Conservation (phyloP, 352 stramenopile genomes). For the Elongisporangium prolatum region DNA sequence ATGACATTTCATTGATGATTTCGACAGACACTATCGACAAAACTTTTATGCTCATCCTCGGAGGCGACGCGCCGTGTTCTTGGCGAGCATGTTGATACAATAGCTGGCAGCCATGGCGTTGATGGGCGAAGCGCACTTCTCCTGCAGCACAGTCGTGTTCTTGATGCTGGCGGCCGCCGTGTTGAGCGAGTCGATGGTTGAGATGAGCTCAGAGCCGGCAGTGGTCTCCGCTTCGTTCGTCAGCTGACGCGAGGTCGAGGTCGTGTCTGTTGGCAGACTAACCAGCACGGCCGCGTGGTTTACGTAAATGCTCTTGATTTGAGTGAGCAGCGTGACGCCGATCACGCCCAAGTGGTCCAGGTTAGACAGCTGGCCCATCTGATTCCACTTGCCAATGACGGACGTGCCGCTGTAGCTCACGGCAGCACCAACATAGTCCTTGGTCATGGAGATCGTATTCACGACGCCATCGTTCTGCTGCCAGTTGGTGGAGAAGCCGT, state of each 20-base stretch:
- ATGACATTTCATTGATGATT: too few relatives aligned
- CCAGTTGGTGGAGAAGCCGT: conserved; percentile 25
- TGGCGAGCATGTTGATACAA: conserved; percentile 23
- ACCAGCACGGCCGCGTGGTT: conserved; percentile 21
- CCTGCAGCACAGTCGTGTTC: conserved; percentile 27
- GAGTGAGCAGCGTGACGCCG: conserved; percentile 36
- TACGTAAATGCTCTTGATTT: conserved; percentile 33
- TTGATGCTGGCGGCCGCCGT: conserved; percentile 24
- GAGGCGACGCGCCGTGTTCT: conserved; percentile 2
- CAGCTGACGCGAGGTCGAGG: conserved; percentile 1
- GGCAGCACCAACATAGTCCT: conserved; percentile 18
- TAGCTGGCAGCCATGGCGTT: conserved; percentile 29
- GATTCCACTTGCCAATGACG: conserved; percentile 43
- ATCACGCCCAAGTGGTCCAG: conserved; percentile 44
- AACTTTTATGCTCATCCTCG: not conserved
- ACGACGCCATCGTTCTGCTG: conserved; percentile 45
- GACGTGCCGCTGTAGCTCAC: conserved; percentile 24
- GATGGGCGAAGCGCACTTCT: conserved; percentile 19
- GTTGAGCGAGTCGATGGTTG: conserved; percentile 32
- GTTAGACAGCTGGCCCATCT: conserved; percentile 35
- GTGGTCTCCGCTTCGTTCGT: not conserved
- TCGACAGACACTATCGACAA: too few relatives aligned
- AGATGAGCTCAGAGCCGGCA: conserved; percentile 4
- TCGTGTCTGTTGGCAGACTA: conserved; percentile 18
- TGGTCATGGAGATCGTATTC: conserved; percentile 39